Conservation (phyloP, 768 basidiomycete species). For the Boletus rufocinnamomeus region DNA sequence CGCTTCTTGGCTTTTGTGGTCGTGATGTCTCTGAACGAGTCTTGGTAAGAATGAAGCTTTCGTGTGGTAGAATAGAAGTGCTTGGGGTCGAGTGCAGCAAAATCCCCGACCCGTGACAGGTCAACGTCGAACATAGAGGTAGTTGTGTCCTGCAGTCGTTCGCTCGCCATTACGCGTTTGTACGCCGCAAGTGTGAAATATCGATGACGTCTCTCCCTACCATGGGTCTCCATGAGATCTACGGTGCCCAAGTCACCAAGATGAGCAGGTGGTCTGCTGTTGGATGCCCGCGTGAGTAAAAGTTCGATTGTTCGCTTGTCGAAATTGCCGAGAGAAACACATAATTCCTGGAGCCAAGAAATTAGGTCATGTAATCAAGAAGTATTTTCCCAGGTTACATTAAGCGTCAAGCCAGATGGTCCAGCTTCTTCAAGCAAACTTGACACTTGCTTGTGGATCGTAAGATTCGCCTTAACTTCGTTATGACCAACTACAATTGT, state of each 20-base stretch:
- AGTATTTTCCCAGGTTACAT: constrained; percentile 42
- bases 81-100: constrained; percentile 43
- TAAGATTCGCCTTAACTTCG: constrained; percentile 57
- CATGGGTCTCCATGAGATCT: constrained; percentile 76
- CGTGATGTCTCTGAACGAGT: constrained; percentile 45
- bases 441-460: constrained; percentile 80
- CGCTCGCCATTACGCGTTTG: constrained; percentile 57
- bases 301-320: constrained; percentile 84
- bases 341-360: constrained; percentile 54
- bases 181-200: constrained; percentile 80
- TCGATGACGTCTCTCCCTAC: constrained; percentile 84
- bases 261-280: constrained; percentile 64
- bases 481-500: constrained; percentile 35
- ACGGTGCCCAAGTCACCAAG: constrained; percentile 70
- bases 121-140: constrained; percentile 49
- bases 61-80: constrained; percentile 56
- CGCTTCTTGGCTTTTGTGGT: constrained; percentile 30
- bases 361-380: constrained; percentile 8
- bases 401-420: constrained; percentile 68
- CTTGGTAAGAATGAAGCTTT: constrained; percentile 48
- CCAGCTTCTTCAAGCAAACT: constrained; percentile 71
- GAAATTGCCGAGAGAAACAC: constrained; percentile 61
- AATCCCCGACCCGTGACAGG: constrained; percentile 54
- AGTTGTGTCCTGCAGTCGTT: constrained; percentile 59
- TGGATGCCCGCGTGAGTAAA: constrained; percentile 70